These are phyloP conservation scores for Phytophthora chlamydospora DNA, from an alignment of 352 stramenopile genomes.

Conservation along the genomic window DNA sequence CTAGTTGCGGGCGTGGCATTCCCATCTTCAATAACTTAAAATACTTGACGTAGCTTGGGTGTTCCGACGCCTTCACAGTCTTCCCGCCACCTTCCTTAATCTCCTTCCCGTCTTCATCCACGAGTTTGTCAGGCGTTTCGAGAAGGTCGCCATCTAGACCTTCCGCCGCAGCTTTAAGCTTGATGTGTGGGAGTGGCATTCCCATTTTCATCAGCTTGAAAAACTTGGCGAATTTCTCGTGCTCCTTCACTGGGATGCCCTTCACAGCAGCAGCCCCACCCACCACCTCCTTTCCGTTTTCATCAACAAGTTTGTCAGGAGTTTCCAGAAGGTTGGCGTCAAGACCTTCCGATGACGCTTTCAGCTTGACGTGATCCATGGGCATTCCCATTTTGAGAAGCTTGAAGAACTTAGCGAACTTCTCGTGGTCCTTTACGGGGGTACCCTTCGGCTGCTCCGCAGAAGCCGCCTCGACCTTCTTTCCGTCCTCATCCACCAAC, in stretches of 20 bases:
- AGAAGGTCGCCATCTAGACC: constrained; percentile 62
- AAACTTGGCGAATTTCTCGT: constrained; percentile 89
- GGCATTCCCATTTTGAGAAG: constrained; percentile 91
- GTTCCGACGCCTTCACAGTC: constrained; percentile 68
- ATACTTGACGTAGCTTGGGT: constrained; percentile 93
- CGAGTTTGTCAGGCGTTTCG: constrained; percentile 64
- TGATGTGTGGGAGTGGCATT: constrained; percentile 86
- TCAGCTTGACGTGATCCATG: constrained; percentile 90
- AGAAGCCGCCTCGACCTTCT: constrained; percentile 27
- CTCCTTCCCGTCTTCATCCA: constrained; percentile 61
- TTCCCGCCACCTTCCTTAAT: constrained; percentile 34
- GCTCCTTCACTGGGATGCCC: constrained; percentile 53
- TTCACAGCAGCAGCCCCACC: constrained; percentile 19
- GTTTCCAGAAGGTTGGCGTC: constrained; percentile 60
- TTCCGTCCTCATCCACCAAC: constrained; percentile 56
- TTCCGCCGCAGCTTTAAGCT: constrained; percentile 87
- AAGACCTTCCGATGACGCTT: constrained; percentile 65
- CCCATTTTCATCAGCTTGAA: constrained; percentile 94
- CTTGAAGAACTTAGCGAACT: constrained; percentile 95
- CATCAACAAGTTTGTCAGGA: constrained; percentile 63
- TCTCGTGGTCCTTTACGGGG: constrained; percentile 87
- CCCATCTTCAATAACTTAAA: constrained; percentile 97
- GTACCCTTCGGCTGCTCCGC: constrained; percentile 35
- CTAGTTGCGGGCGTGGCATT: constrained; percentile 91
- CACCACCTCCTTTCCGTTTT: constrained; percentile 56